A percentile compares a stretch with the other conserved stretches of the same genome.
These are phyloP conservation scores for Streptanthus diversifolius DNA, from an alignment of 345 rosid genomes.

Conservation along the genomic window DNA sequence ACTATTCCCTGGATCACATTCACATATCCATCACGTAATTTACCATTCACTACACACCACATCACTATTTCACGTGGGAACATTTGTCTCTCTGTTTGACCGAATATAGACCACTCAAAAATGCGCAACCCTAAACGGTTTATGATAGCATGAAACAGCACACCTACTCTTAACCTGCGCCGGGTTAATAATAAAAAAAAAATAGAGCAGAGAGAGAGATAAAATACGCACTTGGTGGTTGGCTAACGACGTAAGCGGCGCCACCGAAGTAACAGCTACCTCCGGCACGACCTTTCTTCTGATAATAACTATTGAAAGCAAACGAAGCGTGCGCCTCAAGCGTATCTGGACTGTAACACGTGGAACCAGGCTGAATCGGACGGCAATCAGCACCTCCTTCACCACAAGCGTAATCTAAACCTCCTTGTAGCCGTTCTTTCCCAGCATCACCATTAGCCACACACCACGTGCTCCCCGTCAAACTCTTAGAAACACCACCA, in stretches of 20 bases:
- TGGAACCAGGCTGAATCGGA: slow-evolving; percentile 64
- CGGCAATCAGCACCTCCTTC: slow-evolving; percentile 86
- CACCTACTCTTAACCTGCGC: slow-evolving; percentile 17
- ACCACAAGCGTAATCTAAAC: slow-evolving; percentile 80
- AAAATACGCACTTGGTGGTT: slow-evolving; percentile 68
- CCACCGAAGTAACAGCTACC: slow-evolving; percentile 89
- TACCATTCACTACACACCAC: background rate
- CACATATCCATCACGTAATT: background rate
- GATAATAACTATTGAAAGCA: slow-evolving; percentile 92
- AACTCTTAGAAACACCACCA: slow-evolving; percentile 53
- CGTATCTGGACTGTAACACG: slow-evolving; percentile 73
- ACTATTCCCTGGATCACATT: background rate
- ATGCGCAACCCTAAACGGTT: slow-evolving; percentile 16
- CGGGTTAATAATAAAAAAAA: too few species aligned
- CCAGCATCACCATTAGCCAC: slow-evolving; percentile 68
- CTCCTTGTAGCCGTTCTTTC: slow-evolving; percentile 60
- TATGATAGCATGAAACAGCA: background rate
- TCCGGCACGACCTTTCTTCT: slow-evolving; percentile 59
- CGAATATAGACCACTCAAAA: background rate
- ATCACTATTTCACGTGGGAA: slow-evolving; percentile 26
- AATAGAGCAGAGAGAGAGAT: background rate
- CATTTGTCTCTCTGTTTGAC: background rate
- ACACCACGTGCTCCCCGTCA: slow-evolving; percentile 65
- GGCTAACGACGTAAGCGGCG: slow-evolving; percentile 72
- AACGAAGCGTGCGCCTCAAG: slow-evolving; percentile 90